Conservation (phyloP, 2,329 filamentous ascomycete genomes). For the Diaporthe ilicicola region DNA sequence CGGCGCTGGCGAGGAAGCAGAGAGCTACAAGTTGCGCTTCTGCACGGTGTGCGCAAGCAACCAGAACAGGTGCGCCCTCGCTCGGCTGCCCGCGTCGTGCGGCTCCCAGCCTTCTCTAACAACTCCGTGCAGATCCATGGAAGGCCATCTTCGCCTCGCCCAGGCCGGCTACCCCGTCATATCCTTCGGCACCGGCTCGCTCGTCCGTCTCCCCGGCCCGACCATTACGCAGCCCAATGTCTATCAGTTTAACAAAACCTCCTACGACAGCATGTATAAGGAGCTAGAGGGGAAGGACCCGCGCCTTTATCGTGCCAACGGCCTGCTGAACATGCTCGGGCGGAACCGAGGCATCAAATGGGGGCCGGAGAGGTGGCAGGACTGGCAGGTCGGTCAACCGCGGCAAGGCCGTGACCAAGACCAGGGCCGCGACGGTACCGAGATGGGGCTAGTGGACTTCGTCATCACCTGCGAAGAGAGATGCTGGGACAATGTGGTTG, state of each 20-base stretch:
- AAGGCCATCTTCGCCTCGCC: constrained; percentile 94
- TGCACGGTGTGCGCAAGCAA: constrained; percentile 99
- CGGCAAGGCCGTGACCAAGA: constrained; percentile 79
- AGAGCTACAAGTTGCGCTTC: constrained; percentile 88
- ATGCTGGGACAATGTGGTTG: constrained; percentile 97
- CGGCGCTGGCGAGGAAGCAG: constrained; percentile 57
- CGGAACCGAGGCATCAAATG: constrained; percentile 92
- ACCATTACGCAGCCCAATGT: constrained; percentile 94
- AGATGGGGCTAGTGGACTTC: constrained; percentile 89
- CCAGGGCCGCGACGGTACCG: constrained; percentile 80
- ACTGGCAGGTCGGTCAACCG: constrained; percentile 90
- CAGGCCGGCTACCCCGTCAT: constrained; percentile 92
- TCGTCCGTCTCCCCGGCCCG: constrained; percentile 91
- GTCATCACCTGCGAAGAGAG: constrained; percentile 98
- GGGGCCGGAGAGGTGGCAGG: constrained; percentile 96
- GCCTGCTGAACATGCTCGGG: constrained; percentile 93
- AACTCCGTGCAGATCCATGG: constrained; percentile 78
- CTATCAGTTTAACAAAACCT: constrained; percentile 97
- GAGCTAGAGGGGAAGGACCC: constrained; percentile 88
- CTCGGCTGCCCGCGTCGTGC: constrained; percentile 11
- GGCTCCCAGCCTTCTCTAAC: constrained; percentile 31
- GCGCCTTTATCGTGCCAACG: constrained; percentile 88
- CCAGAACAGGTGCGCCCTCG: constrained; percentile 79
- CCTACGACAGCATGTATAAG: constrained; percentile 93
- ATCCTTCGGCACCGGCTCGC: constrained; percentile 94